Base-by-base conservation (phyloP, 306 rosid species). In the Dalbergia oliveri region DNA sequence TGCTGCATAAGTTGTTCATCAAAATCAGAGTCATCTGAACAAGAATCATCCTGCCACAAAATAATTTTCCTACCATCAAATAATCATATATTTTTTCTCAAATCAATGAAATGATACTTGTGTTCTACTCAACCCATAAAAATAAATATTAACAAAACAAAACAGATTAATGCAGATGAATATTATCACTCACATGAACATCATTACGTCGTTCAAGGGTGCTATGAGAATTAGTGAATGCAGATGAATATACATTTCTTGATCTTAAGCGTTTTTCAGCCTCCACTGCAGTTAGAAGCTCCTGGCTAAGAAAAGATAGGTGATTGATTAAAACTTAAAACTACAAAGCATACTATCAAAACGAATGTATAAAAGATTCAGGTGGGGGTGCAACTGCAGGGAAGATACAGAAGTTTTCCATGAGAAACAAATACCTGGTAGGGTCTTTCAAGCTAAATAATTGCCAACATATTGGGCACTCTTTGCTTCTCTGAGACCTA, bases 381-480 rank as follows among this genome's bases (percentile, higher is more conserved):
- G 57, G 57, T 5, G 19, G 18, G 8, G 57, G 54, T 26, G 31
- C 31, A 26, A 26, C 31, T 47, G 14, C 7, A 0, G 11, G 12
- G 10, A 44, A n/a, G 47, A 61, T 21, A 43, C n/a, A 57, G 73
- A 44, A 64, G 35, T 2, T 33, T 31, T 62, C 44, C 23, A 23
- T 15, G 59, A 80, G 49, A 19, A 51, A 19, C 39, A 73, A 44
- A 78, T 84, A 92, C 97, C 90, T 73, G 23, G 87, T 82, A 59
- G 92, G 88, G 78, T 92, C 97, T 72, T 89, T 86, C 81, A 92
- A 72, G 86, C 73, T 34, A 72, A 91, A 82, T 43, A 77, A 79
- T 83, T 83, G 96, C 87, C 93, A 89, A 77, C 96, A 91, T 77
- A 89, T 88, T 57, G 96, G 96, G 85, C 93, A 91, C 49, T 89